These are phyloP conservation scores for Trichoderma arundinaceum DNA, from an alignment of 2,329 filamentous ascomycete species.

Conservation along the genomic window DNA sequence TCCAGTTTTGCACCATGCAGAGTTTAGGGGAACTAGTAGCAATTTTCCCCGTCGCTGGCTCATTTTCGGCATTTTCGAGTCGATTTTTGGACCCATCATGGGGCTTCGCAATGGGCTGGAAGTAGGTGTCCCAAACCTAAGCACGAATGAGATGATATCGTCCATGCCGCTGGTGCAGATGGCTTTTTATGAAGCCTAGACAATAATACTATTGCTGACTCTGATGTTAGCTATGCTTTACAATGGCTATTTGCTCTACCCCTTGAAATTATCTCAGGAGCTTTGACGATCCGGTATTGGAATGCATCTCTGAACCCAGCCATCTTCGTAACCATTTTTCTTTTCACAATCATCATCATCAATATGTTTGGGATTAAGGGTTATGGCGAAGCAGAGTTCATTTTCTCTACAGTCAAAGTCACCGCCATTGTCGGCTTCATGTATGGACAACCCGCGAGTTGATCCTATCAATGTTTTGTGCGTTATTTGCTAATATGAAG, in stretches of 20 bases:
- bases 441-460: neutral
- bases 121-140: neutral
- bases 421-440: conserved; percentile 23
- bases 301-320: conserved; percentile 18
- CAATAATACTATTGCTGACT: neutral
- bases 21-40: conserved; percentile 16
- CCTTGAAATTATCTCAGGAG: conserved; percentile 10
- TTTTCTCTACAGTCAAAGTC: conserved; percentile 19
- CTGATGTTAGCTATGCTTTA: neutral
- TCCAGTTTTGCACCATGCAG: conserved; percentile 22
- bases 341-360: neutral
- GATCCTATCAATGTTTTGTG: neutral
- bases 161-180: neutral
- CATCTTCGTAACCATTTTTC: conserved; percentile 14
- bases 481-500: neutral
- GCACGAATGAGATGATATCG: too few species aligned
- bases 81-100: conserved; percentile 22
- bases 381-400: conserved; percentile 16
- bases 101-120: conserved; percentile 23
- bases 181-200: neutral
- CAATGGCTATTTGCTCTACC: conserved; percentile 17
- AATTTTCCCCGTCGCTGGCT: conserved; percentile 11
- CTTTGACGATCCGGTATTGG: conserved; percentile 16
- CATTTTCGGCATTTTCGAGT: conserved; percentile 20
- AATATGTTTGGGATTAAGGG: conserved; percentile 15